Evolutionary conservation across 441 rosid species (phyloP), one percentile per base, ranked within the genome.

Genomic region (Brassica balearica): DNA sequence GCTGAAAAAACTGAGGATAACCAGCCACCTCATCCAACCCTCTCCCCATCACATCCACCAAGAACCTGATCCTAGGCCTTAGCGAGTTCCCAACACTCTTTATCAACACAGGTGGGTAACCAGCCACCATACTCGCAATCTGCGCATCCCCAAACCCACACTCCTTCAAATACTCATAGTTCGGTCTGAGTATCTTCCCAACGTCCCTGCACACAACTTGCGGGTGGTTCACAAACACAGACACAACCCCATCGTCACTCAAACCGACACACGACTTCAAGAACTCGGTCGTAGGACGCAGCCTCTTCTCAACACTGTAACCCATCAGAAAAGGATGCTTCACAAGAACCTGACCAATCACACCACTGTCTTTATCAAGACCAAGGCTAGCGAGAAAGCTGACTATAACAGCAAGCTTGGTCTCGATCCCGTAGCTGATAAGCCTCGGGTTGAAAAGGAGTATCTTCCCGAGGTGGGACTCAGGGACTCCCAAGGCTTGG

Each of bases 271-370:
- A 59, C 2, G 90, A 90, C 59, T 86, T 91, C 66, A 92, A 84
- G 76, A 92, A 93, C 60, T 92, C 93, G 4, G 84, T 71, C 56
- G 98, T 93, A n/a, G 97, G 98, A 15, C 82, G 84, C 14, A 95
- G 83, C 86, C 99, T 84, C 65, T 92, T 91, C 3, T 86, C 87
- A 63, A 95, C 95, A 22, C 95, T 93, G 72, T 95, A 95, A 6
- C 98, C 99, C 93, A 91, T 86, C 14, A 93, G 89, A 79, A 88
- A 95, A 0, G 98, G 99, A 77, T 93, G 83, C 81, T 88, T 93
- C 66, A 86, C 84, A 34, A 92, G 81, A 27, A 93, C 87, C 85
- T 88, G 91, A 20, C 95, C 95, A 25, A 93, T 86, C 94, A 86
- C 86, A 68, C 97, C 92, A 77, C 95, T 91, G 74, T 89, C 94